A percentile compares a stretch with the other conserved stretches of the same genome.
phyloP scores from a whole-genome alignment of 306 rosid genomes.

The Vigna mungo region DNA sequence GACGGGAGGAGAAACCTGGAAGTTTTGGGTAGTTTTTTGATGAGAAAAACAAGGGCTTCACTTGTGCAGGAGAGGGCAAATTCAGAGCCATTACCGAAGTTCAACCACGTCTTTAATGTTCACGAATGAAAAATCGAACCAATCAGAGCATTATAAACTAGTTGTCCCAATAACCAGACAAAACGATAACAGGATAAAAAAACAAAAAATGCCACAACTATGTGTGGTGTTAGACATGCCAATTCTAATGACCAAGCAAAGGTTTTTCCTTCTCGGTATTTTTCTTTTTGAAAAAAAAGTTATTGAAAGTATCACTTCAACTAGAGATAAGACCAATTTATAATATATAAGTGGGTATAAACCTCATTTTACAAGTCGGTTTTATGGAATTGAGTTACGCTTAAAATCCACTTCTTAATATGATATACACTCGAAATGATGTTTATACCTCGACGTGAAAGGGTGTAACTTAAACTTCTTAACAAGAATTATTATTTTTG shows the following conservation, averaged over 20 bases:
- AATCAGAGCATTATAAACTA: constrained; percentile 36
- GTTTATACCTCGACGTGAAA: too few species aligned
- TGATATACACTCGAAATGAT: too few species aligned
- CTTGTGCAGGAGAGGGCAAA: constrained; percentile 74
- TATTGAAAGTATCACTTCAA: too few species aligned
- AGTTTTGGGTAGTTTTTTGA: constrained; percentile 63
- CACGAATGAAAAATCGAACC: constrained; percentile 17
- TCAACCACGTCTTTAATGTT: neutral
- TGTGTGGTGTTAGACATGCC: constrained; percentile 48
- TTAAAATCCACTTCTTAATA: too few species aligned
- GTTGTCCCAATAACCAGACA: neutral
- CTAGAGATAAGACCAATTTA: too few species aligned
- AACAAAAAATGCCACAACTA: constrained; percentile 38
- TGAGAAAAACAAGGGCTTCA: constrained; percentile 70
- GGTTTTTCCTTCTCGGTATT: neutral
- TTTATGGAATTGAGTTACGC: too few species aligned
- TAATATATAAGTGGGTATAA: too few species aligned
- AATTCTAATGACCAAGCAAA: constrained; percentile 9
- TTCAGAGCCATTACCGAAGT: constrained; percentile 68
- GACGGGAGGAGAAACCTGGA: constrained; percentile 56
- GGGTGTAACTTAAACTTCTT: too few species aligned
- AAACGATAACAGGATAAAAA: neutral
- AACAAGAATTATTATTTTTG: too few species aligned
- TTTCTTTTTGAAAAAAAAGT: too few species aligned
- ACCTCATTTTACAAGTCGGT: too few species aligned